Evolutionary conservation across 352 stramenopile species (phyloP).

Genomic region (Globisporangium viniferum): DNA sequence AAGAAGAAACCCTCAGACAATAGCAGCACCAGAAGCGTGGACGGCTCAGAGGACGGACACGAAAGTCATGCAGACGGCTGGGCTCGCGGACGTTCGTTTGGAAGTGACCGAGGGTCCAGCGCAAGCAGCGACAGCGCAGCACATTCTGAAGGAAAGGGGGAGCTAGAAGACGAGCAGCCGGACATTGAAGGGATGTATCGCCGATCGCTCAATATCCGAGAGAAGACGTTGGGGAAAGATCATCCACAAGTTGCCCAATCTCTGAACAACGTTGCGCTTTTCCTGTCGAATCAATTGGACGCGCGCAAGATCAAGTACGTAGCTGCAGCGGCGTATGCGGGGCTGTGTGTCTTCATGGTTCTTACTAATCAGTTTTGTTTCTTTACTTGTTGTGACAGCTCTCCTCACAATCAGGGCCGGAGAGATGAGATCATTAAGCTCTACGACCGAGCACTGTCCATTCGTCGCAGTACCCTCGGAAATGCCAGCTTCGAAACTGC

Average conservation of each 20-base stretch:
- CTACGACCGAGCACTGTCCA: conserved; percentile 62
- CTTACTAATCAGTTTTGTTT: conserved; percentile 5
- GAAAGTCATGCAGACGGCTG: neutral
- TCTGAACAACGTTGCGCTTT: conserved; percentile 78
- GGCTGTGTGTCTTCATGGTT: neutral
- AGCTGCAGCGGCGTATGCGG: neutral
- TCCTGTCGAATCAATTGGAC: conserved; percentile 65
- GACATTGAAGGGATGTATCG: conserved; percentile 78
- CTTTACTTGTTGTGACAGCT: neutral
- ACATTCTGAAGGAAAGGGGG: conserved; percentile 3
- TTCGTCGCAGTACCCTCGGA: conserved; percentile 64
- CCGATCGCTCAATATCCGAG: conserved; percentile 70
- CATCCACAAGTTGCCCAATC: conserved; percentile 79
- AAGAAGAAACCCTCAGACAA: conserved; percentile 15
- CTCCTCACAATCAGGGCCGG: conserved; percentile 23
- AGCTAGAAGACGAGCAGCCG: conserved; percentile 16
- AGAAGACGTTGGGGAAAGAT: conserved; percentile 56
- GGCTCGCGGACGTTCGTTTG: conserved; percentile 6
- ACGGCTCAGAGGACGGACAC: conserved; percentile 18
- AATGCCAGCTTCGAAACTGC: conserved; percentile 80
- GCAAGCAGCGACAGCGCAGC: conserved; percentile 13
- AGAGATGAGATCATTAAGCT: conserved; percentile 57
- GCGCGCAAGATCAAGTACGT: conserved; percentile 49
- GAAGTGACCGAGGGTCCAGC: conserved; percentile 13
- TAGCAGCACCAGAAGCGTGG: conserved; percentile 11